Conservation (phyloP, 1,284 basidiomycete species). For the Tetrapyrgos nigripes region DNA sequence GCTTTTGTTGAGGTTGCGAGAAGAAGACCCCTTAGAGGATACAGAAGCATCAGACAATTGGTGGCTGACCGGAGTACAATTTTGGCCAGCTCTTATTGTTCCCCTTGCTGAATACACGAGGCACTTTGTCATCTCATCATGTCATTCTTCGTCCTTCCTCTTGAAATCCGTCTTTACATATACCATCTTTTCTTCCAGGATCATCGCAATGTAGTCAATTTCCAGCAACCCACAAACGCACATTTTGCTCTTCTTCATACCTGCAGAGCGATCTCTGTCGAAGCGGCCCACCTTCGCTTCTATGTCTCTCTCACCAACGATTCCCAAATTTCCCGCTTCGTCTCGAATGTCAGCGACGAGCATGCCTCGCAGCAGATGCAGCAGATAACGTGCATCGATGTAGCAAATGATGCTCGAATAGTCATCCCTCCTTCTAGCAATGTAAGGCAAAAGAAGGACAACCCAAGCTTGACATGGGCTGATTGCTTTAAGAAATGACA, state of each 20-base stretch:
- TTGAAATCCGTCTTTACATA: conserved; percentile 43
- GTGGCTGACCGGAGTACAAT: background rate
- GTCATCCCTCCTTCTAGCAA: conserved; percentile 19
- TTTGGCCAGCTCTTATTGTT: background rate
- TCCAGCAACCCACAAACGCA: conserved; percentile 41
- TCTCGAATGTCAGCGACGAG: conserved; percentile 22
- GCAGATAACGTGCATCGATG: conserved; percentile 42
- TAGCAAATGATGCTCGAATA: conserved; percentile 47
- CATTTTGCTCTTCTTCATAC: conserved; percentile 40
- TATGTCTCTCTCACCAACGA: conserved; percentile 48
- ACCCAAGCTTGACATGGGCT: conserved; percentile 14
- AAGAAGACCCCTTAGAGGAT: background rate
- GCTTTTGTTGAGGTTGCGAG: conserved; percentile 12
- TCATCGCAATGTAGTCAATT: conserved; percentile 26
- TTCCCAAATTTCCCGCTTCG: conserved; percentile 37
- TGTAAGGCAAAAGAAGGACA: conserved; percentile 27
- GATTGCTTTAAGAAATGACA: background rate
- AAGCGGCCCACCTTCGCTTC: conserved; percentile 30
- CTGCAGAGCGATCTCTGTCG: conserved; percentile 38
- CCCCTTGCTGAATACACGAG: background rate
- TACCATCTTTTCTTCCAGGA: conserved; percentile 37
- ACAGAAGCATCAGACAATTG: background rate
- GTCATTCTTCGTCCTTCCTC: conserved; percentile 38
- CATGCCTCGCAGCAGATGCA: conserved; percentile 20
- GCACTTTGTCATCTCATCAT: too few species aligned